Base-by-base conservation (phyloP, 2,329 filamentous ascomycete species). In the Penicillium crustosum region DNA sequence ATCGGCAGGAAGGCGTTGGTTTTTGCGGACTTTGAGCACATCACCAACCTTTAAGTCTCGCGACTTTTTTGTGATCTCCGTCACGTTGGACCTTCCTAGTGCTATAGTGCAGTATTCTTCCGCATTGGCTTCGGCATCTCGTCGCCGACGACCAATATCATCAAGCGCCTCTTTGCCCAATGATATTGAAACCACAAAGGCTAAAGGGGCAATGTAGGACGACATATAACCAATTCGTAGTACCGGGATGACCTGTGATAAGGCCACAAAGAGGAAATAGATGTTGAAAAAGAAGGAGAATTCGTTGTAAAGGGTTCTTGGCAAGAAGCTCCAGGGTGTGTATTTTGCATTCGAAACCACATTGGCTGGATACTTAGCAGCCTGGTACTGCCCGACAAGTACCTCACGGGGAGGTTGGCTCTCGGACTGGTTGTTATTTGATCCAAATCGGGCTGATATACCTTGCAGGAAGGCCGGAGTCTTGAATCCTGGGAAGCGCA, bases 201-300 rank as follows among this genome's bases (percentile, higher is more conserved):
- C 91, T 61, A 99, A 77, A 1, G 94, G 94, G 21, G 90, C 93
- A 73, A 97, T 87, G 69, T 99, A 99, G 2, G 94, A 97, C 31
- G 90, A 90, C 60, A 99, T 83, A 74, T 97, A 97, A 55, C 94
- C 94, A 64, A 99, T 97, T 54, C 92, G 86, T 54, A 99, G 78
- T 23, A 90, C 85, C 4, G 92, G 93, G 69, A 99, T 93, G 43
- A 91, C 88, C 77, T 99, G 94, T 38, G 93, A 97, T 49, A 97
- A 77, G 7, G 94, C 95, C 49, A 99, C 94, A 27, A 97, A 86
- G 55, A 99, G 81, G 74, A 99, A 99, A 74, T 99, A 99, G 81
- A 97, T 91, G 82, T 99, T 99, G 82, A 99, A 96, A 78, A 99
- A 99, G 80, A 97, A 99, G 59, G 93, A 97, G 74, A 99, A 99